These are phyloP conservation scores for Scheffersomyces coipomensis DNA, from an alignment of 805 yeast species.

Conservation along the genomic window DNA sequence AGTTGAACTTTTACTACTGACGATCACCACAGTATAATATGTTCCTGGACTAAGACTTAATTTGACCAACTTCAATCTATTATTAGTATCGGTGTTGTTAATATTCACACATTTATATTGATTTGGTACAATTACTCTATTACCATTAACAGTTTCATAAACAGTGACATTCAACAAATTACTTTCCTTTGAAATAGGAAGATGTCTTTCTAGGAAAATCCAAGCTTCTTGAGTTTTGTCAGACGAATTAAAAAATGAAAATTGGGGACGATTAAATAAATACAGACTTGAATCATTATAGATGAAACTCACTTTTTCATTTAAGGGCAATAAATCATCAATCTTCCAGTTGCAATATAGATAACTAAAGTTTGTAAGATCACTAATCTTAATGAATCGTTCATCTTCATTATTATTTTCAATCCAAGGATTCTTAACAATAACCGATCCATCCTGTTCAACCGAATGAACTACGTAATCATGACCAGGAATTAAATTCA, in stretches of 20 bases:
- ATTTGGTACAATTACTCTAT: slow-evolving; percentile 22
- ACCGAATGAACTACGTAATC: slow-evolving; percentile 59
- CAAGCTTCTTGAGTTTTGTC: slow-evolving; percentile 31
- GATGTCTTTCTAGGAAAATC: slow-evolving; percentile 52
- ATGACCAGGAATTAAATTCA: slow-evolving; percentile 54
- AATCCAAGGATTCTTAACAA: slow-evolving; percentile 39
- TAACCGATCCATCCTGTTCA: slow-evolving; percentile 3
- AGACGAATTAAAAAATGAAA: slow-evolving; percentile 32
- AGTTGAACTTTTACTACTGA: slow-evolving; percentile 20
- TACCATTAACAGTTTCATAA: slow-evolving; percentile 25
- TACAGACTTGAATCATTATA: slow-evolving; percentile 2
- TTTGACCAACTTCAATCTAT: slow-evolving; percentile 36
- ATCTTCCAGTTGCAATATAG: slow-evolving; percentile 68
- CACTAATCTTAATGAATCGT: slow-evolving; percentile 17
- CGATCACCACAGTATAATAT: slow-evolving; percentile 25
- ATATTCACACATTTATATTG: slow-evolving; percentile 20
- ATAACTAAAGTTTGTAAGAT: slow-evolving; percentile 38
- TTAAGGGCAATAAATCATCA: slow-evolving; percentile 17
- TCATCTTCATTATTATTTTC: slow-evolving; percentile 11
- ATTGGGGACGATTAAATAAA: slow-evolving; percentile 43
- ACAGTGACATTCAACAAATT: slow-evolving; percentile 11
- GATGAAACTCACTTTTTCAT: slow-evolving; percentile 24
- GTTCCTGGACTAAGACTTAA: slow-evolving; percentile 21
- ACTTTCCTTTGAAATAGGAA: slow-evolving; percentile 15
- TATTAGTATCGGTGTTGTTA: slow-evolving; percentile 26